A percentile compares a stretch with the other conserved stretches of the same genome.
Conservation (phyloP, 208 protist species). For the Leishmania aethiopica region DNA sequence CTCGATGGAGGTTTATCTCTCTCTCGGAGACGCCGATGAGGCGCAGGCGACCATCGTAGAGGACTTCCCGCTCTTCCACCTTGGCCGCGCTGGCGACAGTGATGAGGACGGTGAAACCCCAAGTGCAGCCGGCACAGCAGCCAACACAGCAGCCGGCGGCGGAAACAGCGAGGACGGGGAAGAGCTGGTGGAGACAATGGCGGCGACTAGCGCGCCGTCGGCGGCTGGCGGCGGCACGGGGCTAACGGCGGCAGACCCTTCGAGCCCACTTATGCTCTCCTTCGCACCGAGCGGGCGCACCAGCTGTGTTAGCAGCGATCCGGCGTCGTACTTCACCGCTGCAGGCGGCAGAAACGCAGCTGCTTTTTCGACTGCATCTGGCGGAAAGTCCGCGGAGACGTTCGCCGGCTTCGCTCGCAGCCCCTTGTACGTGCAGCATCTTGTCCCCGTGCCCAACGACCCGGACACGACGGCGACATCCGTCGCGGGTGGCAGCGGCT, state of each 20-base stretch:
- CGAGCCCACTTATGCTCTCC: not conserved
- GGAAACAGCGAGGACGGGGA: not conserved
- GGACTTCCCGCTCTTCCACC: slow-evolving; percentile 24
- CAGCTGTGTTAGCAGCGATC: not conserved
- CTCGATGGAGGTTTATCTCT: slow-evolving; percentile 64
- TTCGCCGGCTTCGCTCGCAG: not conserved
- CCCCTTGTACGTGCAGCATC: not conserved
- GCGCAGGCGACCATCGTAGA: slow-evolving; percentile 6
- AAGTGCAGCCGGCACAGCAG: not conserved
- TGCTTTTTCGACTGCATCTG: not conserved
- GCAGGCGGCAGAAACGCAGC: not conserved
- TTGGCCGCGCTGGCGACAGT: not conserved
- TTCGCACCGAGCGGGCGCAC: not conserved
- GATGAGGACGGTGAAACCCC: not conserved
- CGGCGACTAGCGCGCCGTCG: not conserved
- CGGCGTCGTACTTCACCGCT: not conserved
- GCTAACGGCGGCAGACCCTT: too few species aligned
- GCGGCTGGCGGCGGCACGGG: not conserved
- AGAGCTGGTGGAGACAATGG: not conserved
- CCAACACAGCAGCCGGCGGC: not conserved
- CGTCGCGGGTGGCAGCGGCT: not conserved
- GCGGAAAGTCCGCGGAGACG: not conserved
- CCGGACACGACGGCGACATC: not conserved
- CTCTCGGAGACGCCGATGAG: slow-evolving; percentile 45
- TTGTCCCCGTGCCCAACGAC: not conserved